Percentiles rank a stretch among this genome's conserved stretches.
Conservation (phyloP, 768 basidiomycete species). For the Fomitopsis pulvina region DNA sequence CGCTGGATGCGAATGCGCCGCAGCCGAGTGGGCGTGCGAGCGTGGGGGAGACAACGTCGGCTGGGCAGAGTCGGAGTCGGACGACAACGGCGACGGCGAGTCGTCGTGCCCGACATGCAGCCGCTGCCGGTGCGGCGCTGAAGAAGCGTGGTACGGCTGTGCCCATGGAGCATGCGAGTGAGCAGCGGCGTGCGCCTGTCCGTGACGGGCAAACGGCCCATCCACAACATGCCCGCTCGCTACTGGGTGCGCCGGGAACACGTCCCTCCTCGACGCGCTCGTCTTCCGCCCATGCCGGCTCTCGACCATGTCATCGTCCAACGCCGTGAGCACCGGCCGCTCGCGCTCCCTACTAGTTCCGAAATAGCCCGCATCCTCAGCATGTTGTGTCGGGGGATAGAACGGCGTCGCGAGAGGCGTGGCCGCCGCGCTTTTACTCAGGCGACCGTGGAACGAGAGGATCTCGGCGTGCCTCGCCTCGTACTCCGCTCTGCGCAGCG, state of each 20-base stretch:
- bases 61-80: constrained; percentile 48
- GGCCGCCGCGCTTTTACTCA: constrained; percentile 61
- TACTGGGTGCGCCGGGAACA: constrained; percentile 21
- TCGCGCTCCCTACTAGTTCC: constrained; percentile 26
- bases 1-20: constrained; percentile 22
- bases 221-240: constrained; percentile 25
- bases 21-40: constrained; percentile 12
- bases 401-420: constrained; percentile 50
- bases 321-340: constrained; percentile 18
- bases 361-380: constrained; percentile 36
- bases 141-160: constrained; percentile 38
- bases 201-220: constrained; percentile 28
- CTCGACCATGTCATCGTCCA: constrained; percentile 14
- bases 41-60: constrained; percentile 25
- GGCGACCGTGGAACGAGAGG: constrained; percentile 25
- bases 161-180: constrained; percentile 24
- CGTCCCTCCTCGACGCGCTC: constrained; percentile 23
- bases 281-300: constrained; percentile 36
- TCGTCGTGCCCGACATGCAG: constrained; percentile 39
- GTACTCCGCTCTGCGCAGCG: constrained; percentile 56
- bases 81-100: constrained; percentile 64
- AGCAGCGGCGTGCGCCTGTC: constrained; percentile 27
- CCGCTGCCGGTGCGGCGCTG: constrained; percentile 17
- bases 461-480: constrained; percentile 45
- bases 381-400: constrained; percentile 18